Evolutionary conservation across 73 alveolate genomes (phyloP), one percentile per base, ranked within the genome.

Genomic region (Effrenium voratum): DNA sequence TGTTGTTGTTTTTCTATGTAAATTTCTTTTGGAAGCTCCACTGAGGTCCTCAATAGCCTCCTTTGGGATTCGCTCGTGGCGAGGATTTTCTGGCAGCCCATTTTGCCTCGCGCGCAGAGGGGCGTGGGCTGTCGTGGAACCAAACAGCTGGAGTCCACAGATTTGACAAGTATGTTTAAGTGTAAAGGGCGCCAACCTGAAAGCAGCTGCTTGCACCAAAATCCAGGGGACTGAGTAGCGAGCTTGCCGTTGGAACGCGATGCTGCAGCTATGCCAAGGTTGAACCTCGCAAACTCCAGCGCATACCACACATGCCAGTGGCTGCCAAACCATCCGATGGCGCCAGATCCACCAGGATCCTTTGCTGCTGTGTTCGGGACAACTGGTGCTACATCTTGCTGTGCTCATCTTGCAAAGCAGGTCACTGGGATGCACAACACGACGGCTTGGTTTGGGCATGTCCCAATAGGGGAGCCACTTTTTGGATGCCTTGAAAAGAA

Each of bases 201-300:
- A n/a, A n/a, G n/a, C n/a, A n/a, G n/a, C n/a, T n/a, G n/a, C n/a
- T n/a, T n/a, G n/a, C n/a, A n/a, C n/a, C n/a, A n/a, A n/a, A n/a
- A n/a, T n/a, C n/a, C n/a, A 16, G 15, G 30, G 30, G 22, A 5
- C 80, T 84, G 59, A 59, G 95, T 30, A 47, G n/a, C 32, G 16
- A 30, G 70, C 97, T 90, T 90, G 59, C 97, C 97, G 22, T 90
- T 90, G 86, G 97, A 68, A 6, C 97, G 63, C 24, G 97, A 90
- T 22, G 97, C 97, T 30, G 87, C 87, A 26, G 97, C 97, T 3
- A 52, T 70, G 68, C 97, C 97, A 60, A 90, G 97, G 97, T 90
- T 90, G 87, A 90, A 90, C 97, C 97, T 90, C 16, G 72, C 86
- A 52, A 52, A 52, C 8, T 52, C 19, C 63, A 52, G 63, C 8